Evolutionary conservation across 2,329 filamentous ascomycete species (phyloP).

Genomic region (Colletotrichum sp.): DNA sequence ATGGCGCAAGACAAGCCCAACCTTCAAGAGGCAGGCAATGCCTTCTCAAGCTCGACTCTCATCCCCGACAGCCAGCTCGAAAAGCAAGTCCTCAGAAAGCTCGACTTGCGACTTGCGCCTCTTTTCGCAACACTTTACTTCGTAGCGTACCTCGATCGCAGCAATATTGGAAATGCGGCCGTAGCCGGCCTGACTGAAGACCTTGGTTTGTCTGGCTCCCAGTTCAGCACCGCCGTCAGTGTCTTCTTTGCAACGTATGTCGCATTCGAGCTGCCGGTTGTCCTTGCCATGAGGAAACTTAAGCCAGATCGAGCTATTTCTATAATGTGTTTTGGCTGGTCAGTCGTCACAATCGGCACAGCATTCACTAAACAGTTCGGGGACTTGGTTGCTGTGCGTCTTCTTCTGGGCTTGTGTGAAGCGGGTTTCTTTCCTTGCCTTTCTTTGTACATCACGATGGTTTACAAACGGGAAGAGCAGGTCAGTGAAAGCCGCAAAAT

Average conservation of each 20-base stretch:
- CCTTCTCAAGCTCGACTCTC: background rate
- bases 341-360: conserved; percentile 13
- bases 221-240: conserved; percentile 62
- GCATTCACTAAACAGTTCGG: conserved; percentile 2
- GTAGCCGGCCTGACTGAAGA: conserved; percentile 61
- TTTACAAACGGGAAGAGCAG: conserved; percentile 9
- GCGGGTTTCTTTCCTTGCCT: conserved; percentile 31
- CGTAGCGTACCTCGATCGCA: conserved; percentile 31
- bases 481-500: background rate
- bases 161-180: conserved; percentile 60
- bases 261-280: conserved; percentile 59
- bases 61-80: background rate
- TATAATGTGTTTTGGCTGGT: conserved; percentile 11
- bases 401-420: conserved; percentile 14
- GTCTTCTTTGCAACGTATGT: conserved; percentile 67
- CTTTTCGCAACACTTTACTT: background rate
- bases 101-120: background rate
- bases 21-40: background rate
- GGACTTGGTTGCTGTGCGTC: background rate
- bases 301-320: conserved; percentile 1
- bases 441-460: conserved; percentile 25
- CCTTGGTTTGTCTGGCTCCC: conserved; percentile 52
- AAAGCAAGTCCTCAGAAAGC: background rate
- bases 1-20: background rate
- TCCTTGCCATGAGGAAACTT: background rate